A percentile compares a stretch with the other conserved stretches of the same genome.
These are phyloP conservation scores for Sanguinoderma infundibulare DNA, from an alignment of 1,284 basidiomycete species.

Conservation along the genomic window DNA sequence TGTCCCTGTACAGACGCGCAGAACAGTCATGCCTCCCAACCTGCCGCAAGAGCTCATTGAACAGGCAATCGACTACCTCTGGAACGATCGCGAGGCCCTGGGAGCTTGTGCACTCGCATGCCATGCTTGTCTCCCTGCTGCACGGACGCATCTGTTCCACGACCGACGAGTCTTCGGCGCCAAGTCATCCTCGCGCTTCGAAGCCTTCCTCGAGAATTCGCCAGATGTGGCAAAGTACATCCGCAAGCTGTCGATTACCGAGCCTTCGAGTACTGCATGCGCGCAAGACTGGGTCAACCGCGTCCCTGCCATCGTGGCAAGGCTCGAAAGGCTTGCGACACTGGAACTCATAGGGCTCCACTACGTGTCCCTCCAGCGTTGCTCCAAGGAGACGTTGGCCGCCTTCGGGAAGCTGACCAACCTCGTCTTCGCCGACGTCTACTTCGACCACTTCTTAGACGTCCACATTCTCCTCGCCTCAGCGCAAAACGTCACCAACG, in stretches of 20 bases:
- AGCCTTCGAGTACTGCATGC: conserved; percentile 19
- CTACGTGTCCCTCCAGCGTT: conserved; percentile 22
- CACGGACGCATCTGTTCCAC: conserved; percentile 41
- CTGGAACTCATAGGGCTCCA: conserved; percentile 24
- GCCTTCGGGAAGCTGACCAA: conserved; percentile 17
- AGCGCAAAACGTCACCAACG: conserved; percentile 12
- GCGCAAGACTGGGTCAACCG: conserved; percentile 23
- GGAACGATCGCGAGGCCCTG: conserved; percentile 37
- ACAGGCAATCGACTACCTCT: conserved; percentile 39
- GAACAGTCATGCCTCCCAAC: conserved; percentile 2
- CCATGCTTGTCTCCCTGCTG: conserved; percentile 38
- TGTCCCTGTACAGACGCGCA: not conserved
- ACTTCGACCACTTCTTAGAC: conserved; percentile 25
- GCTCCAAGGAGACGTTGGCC: conserved; percentile 8
- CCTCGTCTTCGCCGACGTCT: conserved; percentile 26
- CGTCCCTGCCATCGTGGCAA: conserved; percentile 17
- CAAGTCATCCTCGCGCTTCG: conserved; percentile 21
- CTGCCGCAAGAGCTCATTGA: conserved; percentile 38
- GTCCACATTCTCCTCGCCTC: conserved; percentile 22
- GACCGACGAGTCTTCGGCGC: conserved; percentile 17
- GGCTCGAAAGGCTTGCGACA: conserved; percentile 16
- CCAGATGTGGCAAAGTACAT: conserved; percentile 17
- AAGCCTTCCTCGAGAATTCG: conserved; percentile 17
- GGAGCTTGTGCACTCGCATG: conserved; percentile 39
- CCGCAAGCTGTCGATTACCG: conserved; percentile 22